Conservation (phyloP, 257 asterid species). For the Solanum gracilifrons region DNA sequence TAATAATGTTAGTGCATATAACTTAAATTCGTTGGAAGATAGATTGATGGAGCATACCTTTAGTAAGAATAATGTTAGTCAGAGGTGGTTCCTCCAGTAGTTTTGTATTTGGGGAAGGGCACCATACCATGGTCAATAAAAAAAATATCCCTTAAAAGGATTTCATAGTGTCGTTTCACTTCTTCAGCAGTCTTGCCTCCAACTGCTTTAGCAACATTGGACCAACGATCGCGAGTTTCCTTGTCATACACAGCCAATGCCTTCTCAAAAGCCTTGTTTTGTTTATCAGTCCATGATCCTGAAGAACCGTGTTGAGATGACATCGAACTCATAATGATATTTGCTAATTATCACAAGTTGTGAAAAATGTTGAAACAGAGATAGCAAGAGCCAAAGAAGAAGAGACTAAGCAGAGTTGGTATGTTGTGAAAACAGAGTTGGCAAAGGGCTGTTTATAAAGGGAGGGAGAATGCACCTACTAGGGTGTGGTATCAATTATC, state of each 20-base stretch:
- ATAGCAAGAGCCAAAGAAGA: background rate
- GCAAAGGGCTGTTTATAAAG: background rate
- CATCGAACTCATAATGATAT: conserved; percentile 8
- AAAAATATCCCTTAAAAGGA: conserved; percentile 45
- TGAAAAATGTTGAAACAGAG: background rate
- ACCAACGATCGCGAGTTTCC: conserved; percentile 79
- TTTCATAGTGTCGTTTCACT: conserved; percentile 55
- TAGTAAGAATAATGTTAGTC: background rate
- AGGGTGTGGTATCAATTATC: background rate
- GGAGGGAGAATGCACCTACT: conserved; percentile 2
- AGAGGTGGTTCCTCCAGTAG: conserved; percentile 10
- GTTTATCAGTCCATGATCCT: conserved; percentile 45
- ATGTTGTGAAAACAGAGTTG: conserved; percentile 6
- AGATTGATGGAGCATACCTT: background rate
- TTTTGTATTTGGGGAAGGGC: conserved; percentile 51
- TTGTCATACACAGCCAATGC: conserved; percentile 58
- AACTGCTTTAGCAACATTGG: conserved; percentile 58
- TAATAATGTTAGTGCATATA: background rate
- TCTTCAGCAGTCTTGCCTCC: conserved; percentile 58
- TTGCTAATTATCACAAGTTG: background rate
- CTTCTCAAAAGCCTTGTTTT: conserved; percentile 72
- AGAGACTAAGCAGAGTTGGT: background rate
- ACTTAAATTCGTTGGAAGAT: background rate
- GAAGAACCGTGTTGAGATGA: conserved; percentile 10
- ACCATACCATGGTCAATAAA: conserved; percentile 50